A percentile compares a stretch with the other conserved stretches of the same genome.
phyloP scores from a whole-genome alignment of 495 filamentous ascomycete genomes.

The Hypoxylon cercidicola region DNA sequence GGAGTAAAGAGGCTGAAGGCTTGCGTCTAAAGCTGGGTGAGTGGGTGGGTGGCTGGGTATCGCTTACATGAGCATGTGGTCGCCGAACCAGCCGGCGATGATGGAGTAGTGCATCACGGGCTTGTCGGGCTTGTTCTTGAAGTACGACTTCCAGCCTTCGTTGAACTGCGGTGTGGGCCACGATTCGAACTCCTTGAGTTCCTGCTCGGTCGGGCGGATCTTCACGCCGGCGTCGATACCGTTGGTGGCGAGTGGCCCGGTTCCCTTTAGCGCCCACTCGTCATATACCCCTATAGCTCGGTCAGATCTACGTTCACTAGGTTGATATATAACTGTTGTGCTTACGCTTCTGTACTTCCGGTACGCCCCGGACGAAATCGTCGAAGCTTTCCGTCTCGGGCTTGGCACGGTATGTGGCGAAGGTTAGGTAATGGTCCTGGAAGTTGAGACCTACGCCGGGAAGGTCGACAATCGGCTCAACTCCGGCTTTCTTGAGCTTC shows the following conservation, averaged over 20 bases:
- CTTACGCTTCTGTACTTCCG: conserved; percentile 71
- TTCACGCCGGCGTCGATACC: conserved; percentile 88
- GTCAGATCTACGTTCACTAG: conserved; percentile 17
- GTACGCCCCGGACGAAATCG: conserved; percentile 80
- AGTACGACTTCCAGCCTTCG: conserved; percentile 80
- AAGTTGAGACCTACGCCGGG: conserved; percentile 85
- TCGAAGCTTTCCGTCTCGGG: conserved; percentile 82
- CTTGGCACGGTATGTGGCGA: conserved; percentile 79
- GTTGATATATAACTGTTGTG: neutral
- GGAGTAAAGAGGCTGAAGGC: no score
- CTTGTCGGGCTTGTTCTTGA: conserved; percentile 87
- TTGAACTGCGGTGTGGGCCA: conserved; percentile 76
- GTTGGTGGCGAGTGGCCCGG: conserved; percentile 82
- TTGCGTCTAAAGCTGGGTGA: no score
- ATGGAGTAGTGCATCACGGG: conserved; percentile 86
- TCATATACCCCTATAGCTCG: conserved; percentile 63
- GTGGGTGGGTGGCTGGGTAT: no score
- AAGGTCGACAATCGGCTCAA: conserved; percentile 78
- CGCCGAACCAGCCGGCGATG: conserved; percentile 73
- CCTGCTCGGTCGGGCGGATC: conserved; percentile 74
- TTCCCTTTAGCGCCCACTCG: conserved; percentile 83
- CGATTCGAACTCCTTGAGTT: conserved; percentile 72
- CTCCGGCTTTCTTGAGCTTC: conserved; percentile 75
- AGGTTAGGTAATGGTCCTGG: conserved; percentile 87
- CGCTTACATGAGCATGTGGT: conserved; percentile 72